Percentiles rank a stretch among this genome's conserved stretches.
Conservation (phyloP, 495 filamentous ascomycete species). For the Hypoxylon rickii region DNA sequence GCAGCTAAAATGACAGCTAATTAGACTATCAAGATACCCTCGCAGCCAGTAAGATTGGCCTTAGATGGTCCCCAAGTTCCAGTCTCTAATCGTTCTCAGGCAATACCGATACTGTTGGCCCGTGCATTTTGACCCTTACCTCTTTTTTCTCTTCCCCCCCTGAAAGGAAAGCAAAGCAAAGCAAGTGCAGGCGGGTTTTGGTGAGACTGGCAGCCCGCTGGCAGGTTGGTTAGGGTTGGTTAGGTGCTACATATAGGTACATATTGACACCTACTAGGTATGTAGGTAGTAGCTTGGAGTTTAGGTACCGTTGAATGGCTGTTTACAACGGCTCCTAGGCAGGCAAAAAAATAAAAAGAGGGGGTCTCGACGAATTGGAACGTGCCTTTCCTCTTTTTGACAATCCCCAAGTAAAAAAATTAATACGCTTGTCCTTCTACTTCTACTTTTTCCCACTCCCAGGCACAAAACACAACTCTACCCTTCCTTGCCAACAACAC, state of each 20-base stretch:
- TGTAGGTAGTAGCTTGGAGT: too few species aligned
- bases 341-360: slow-evolving; percentile 21
- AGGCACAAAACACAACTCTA: slow-evolving; percentile 28
- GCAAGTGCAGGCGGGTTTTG: not conserved
- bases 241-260: too few species aligned
- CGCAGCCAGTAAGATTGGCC: slow-evolving; percentile 4
- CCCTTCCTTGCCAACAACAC: slow-evolving; percentile 21
- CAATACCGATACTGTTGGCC: slow-evolving; percentile 16
- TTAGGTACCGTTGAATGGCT: too few species aligned
- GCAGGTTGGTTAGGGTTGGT: too few species aligned
- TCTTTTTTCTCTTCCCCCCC: not conserved
- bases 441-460: slow-evolving; percentile 19
- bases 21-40: slow-evolving; percentile 14
- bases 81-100: too few species aligned
- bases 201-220: not conserved
- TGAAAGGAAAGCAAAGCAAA: not conserved
- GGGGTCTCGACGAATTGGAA: slow-evolving; percentile 13
- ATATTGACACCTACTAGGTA: too few species aligned
- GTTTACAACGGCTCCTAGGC: too few species aligned
- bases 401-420: slow-evolving; percentile 31
- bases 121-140: slow-evolving; percentile 4
- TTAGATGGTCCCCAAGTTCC: too few species aligned
- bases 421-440: slow-evolving; percentile 32
- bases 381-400: slow-evolving; percentile 31
- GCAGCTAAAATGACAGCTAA: too few species aligned